Base-by-base conservation (phyloP, 2,329 filamentous ascomycete genomes). In the Gaeumannomyces sp. region DNA sequence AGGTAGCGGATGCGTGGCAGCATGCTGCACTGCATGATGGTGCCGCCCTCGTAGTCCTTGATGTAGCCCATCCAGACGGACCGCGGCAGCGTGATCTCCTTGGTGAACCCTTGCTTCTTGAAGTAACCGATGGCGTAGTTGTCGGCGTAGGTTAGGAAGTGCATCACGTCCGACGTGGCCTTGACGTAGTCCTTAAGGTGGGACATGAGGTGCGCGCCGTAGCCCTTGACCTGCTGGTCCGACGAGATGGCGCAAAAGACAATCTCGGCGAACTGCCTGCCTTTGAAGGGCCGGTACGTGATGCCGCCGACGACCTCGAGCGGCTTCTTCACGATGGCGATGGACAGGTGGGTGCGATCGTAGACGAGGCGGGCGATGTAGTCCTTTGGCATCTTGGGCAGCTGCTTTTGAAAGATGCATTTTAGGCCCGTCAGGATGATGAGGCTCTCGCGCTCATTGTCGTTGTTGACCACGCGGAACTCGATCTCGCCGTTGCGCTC, bases 81-180 rank as follows among this genome's bases (percentile, higher is more conserved):
- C 70, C 85, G 88, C 65, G 90, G 87, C 6, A 92, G 80, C 0
- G 88, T 90, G 67, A 92, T 91, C 68, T 92, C 89, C 72, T 92
- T 92, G 2, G 89, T 91, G 72, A 92, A 92, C 0, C 89, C 89
- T 76, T 92, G 89, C 73, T 92, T 92, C 72, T 91, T 90, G 77
- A 92, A 92, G 73, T 91, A 92, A 11, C 89, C 89, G 68, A 91
- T 92, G 61, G 89, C 89, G 73, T 92, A 92, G 72, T 92, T 92
- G 74, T 92, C 89, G 67, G 89, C 89, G 72, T 92, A 92, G 53
- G 89, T 92, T 6, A 92, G 80, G 73, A 92, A 92, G 74, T 92
- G 88, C 88, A 91, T 91, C 60, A 92, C 88, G 66, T 87, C 83
- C 22, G 87, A 90, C 1, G 89, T 91, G 14, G 89, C 88, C 74